Evolutionary conservation across 768 basidiomycete genomes (phyloP).

Genomic region (Russula dissimulans): DNA sequence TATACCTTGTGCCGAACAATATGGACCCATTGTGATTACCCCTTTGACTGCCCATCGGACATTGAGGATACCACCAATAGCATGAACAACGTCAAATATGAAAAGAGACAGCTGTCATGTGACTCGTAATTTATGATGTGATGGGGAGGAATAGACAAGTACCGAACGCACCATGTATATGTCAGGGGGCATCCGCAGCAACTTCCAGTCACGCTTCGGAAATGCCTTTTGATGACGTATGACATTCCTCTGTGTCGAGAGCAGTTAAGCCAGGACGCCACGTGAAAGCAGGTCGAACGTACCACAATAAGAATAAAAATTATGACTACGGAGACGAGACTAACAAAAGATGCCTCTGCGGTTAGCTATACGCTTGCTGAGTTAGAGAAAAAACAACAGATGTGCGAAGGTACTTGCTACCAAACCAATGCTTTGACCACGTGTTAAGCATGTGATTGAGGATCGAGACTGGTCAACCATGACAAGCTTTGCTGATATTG

Average conservation of each 20-base stretch:
- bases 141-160: neutral
- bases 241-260: neutral
- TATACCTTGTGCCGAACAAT: constrained; percentile 33
- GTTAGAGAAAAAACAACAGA: neutral
- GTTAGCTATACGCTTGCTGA: constrained; percentile 23
- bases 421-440: constrained; percentile 31
- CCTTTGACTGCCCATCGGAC: constrained; percentile 31
- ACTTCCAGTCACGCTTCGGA: constrained; percentile 2
- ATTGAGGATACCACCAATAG: constrained; percentile 31
- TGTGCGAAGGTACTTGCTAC: constrained; percentile 22
- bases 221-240: neutral
- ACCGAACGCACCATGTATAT: constrained; percentile 30
- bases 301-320: constrained; percentile 9
- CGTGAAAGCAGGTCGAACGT: neutral
- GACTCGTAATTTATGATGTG: constrained; percentile 10
- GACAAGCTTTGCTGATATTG: neutral
- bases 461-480: neutral
- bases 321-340: neutral
- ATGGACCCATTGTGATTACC: constrained; percentile 27
- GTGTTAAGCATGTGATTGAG: constrained; percentile 24
- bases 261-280: neutral
- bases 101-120: constrained; percentile 23
- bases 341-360: constrained; percentile 25
- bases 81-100: constrained; percentile 31
- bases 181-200: constrained; percentile 32